These are phyloP conservation scores for Brettanomyces anomalus DNA, from an alignment of 805 yeast species.

Conservation along the genomic window DNA sequence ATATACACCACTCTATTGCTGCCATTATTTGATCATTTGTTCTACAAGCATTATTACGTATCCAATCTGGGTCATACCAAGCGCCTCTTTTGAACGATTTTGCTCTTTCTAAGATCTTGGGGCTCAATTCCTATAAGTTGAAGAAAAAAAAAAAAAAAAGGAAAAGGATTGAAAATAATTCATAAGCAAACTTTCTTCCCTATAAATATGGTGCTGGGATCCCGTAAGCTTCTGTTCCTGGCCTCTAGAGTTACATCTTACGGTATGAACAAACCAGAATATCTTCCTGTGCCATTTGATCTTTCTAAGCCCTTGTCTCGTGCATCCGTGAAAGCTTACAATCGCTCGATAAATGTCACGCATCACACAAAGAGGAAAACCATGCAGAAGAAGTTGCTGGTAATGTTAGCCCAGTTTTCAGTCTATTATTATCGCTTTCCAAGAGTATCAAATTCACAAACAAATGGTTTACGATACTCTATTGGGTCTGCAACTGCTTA, in stretches of 20 bases:
- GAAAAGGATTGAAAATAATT: too few species aligned
- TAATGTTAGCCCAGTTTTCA: slow-evolving; percentile 5
- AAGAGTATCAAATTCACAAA: slow-evolving; percentile 47
- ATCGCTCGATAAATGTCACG: slow-evolving; percentile 8
- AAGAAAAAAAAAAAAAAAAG: too few species aligned
- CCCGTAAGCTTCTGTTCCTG: slow-evolving; percentile 3
- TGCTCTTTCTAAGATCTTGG: too few species aligned
- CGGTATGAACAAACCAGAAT: slow-evolving; percentile 1
- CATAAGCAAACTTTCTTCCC: too few species aligned
- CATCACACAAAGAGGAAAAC: slow-evolving; percentile 7
- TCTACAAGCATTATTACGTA: too few species aligned
- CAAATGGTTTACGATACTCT: slow-evolving; percentile 41
- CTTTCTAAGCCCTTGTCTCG: slow-evolving; percentile 19
- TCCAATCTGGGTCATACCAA: too few species aligned
- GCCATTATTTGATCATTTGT: too few species aligned
- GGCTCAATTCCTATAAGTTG: too few species aligned
- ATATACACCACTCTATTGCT: too few species aligned
- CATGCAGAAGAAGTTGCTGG: slow-evolving; percentile 3
- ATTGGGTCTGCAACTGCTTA: slow-evolving; percentile 10
- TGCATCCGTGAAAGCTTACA: slow-evolving; percentile 15
- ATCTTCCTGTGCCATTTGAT: slow-evolving; percentile 1
- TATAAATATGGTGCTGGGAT: background rate
- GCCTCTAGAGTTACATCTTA: slow-evolving; percentile 5
- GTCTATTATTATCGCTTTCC: slow-evolving; percentile 35
- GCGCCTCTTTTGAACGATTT: too few species aligned